A percentile compares a stretch with the other conserved stretches of the same genome.
phyloP scores from a whole-genome alignment of 768 basidiomycete species.

The Mycena metata region DNA sequence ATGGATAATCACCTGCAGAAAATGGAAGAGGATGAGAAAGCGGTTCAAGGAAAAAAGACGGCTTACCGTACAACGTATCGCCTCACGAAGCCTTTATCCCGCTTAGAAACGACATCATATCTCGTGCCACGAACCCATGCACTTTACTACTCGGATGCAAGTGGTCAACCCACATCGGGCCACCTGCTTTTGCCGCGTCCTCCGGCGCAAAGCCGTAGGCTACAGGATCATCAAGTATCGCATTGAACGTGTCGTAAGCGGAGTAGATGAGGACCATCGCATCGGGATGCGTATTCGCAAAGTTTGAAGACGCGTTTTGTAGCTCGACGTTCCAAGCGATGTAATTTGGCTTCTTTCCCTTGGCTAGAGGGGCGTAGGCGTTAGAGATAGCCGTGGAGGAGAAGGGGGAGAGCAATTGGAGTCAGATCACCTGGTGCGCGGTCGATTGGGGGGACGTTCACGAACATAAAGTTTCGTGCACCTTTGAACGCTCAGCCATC shows the following conservation, averaged over 20 bases:
- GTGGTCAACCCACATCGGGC: conserved; percentile 54
- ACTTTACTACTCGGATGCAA: conserved; percentile 55
- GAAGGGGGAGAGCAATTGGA: neutral
- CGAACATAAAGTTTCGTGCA: conserved; percentile 54
- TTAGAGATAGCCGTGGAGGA: neutral
- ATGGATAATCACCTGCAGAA: no score
- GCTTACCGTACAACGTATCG: no score
- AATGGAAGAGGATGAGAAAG: no score
- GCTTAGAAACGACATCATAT: conserved; percentile 45
- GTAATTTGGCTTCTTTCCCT: conserved; percentile 17
- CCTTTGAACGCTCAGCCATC: conserved; percentile 37
- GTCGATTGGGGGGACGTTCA: conserved; percentile 59
- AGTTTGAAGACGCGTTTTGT: conserved; percentile 38
- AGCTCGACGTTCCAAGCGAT: conserved; percentile 54
- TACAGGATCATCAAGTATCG: conserved; percentile 51
- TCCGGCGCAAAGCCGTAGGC: conserved; percentile 47
- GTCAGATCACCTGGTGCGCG: conserved; percentile 45
- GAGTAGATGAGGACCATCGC: conserved; percentile 55
- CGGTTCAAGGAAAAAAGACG: no score
- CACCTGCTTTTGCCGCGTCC: conserved; percentile 42
- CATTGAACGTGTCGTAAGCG: conserved; percentile 53
- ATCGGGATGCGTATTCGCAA: conserved; percentile 49
- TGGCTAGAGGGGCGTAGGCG: conserved; percentile 1
- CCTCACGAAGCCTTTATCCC: neutral
- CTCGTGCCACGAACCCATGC: conserved; percentile 52